Percentiles rank a stretch among this genome's conserved stretches.
phyloP scores from a whole-genome alignment of 805 yeast genomes.

The Metschnikowia similis region DNA sequence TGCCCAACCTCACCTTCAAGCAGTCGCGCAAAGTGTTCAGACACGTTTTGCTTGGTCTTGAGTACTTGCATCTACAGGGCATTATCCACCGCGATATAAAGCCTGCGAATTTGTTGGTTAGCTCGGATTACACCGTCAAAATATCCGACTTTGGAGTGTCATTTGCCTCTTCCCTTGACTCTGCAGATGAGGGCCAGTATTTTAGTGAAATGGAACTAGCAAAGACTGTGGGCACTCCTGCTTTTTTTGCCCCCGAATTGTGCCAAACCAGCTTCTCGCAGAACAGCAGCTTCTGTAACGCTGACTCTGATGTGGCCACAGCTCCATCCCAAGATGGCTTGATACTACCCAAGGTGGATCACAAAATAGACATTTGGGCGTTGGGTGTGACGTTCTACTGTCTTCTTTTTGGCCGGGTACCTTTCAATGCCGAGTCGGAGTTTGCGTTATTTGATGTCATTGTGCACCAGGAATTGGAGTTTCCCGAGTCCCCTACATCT shows the following conservation, averaged over 20 bases:
- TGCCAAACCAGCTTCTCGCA: slow-evolving; percentile 49
- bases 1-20: slow-evolving; percentile 62
- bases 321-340: neutral
- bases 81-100: slow-evolving; percentile 93
- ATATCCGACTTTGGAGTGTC: slow-evolving; percentile 98
- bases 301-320: neutral
- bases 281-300: neutral
- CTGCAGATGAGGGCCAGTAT: slow-evolving; percentile 41
- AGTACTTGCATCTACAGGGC: slow-evolving; percentile 85
- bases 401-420: slow-evolving; percentile 79
- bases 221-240: slow-evolving; percentile 97
- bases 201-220: slow-evolving; percentile 73
- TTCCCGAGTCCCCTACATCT: slow-evolving; percentile 44
- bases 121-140: slow-evolving; percentile 69
- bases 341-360: slow-evolving; percentile 52
- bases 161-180: slow-evolving; percentile 50
- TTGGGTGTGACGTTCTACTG: slow-evolving; percentile 89
- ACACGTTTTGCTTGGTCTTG: slow-evolving; percentile 83
- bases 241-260: slow-evolving; percentile 83
- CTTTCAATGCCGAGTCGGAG: slow-evolving; percentile 84
- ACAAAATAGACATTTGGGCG: slow-evolving; percentile 97
- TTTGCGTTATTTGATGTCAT: slow-evolving; percentile 82
- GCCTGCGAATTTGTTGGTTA: slow-evolving; percentile 83
- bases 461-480: slow-evolving; percentile 52
- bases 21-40: slow-evolving; percentile 70